Conservation (phyloP, 805 yeast species). For the Suhomyces tanzawaensis region DNA sequence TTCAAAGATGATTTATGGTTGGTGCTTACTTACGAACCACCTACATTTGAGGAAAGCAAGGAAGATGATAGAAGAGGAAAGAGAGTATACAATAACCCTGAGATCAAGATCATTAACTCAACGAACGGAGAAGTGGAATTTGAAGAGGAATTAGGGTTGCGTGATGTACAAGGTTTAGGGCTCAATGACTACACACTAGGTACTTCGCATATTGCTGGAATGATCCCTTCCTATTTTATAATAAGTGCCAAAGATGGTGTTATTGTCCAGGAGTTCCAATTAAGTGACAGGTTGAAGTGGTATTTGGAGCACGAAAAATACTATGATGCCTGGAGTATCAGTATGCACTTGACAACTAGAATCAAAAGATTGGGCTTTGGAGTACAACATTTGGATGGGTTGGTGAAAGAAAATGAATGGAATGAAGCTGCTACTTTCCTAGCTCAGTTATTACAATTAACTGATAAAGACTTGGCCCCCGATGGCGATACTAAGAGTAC, state of each 20-base stretch:
- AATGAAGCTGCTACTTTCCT: slow-evolving; percentile 52
- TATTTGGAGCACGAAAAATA: slow-evolving; percentile 51
- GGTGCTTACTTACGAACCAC: slow-evolving; percentile 51
- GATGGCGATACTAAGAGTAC: slow-evolving; percentile 34
- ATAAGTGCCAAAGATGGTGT: slow-evolving; percentile 83
- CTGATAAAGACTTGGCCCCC: slow-evolving; percentile 19
- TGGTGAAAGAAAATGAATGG: slow-evolving; percentile 51
- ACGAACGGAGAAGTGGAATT: slow-evolving; percentile 67
- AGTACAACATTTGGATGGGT: slow-evolving; percentile 47
- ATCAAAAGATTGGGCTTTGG: slow-evolving; percentile 60
- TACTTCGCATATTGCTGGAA: slow-evolving; percentile 41
- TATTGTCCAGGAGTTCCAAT: slow-evolving; percentile 65
- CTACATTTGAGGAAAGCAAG: slow-evolving; percentile 22
- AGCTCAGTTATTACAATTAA: slow-evolving; percentile 16
- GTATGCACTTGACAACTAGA: slow-evolving; percentile 53
- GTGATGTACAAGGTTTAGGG: slow-evolving; percentile 57
- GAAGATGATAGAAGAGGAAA: slow-evolving; percentile 1
- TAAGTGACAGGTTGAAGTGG: slow-evolving; percentile 75
- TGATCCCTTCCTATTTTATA: slow-evolving; percentile 53
- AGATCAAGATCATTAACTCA: slow-evolving; percentile 65
- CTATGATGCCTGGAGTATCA: slow-evolving; percentile 76
- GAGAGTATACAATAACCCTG: slow-evolving; percentile 55
- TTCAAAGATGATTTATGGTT: slow-evolving; percentile 70
- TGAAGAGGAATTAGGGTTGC: slow-evolving; percentile 74
- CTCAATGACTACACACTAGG: slow-evolving; percentile 78